Evolutionary conservation across 352 stramenopile species (phyloP), one percentile per base, ranked within the genome.

Genomic region (Pythium folliculosum): DNA sequence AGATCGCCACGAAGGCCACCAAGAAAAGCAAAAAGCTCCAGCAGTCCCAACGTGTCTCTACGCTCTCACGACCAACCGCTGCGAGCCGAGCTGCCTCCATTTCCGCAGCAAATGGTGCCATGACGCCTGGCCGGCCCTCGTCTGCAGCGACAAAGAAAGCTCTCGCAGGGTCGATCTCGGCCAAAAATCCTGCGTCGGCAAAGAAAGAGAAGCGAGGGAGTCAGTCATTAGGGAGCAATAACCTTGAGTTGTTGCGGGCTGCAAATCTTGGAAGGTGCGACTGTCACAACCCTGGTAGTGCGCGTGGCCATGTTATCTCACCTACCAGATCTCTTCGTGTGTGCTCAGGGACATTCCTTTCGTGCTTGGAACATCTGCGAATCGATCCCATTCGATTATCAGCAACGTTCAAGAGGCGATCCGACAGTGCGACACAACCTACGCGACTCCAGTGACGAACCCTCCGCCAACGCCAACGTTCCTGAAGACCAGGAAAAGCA

Each of bases 341-440:
- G 8, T n/a, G 17, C 2, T 35, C 22, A 90, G 82, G 54, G 75
- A 89, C 9, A 80, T 91, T 19, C 83, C 83, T 19, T 93, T 93
- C 57, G 69, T 93, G 23, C 70, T 90, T 0, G 82, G 83, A 1
- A 86, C 72, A 47, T 86, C 81, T 0, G 71, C 79, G 14, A 75
- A 78, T 57, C 72, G 67, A 61, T 91, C 85, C 30, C 89, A 91
- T 67, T 91, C 82, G 10, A 67, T 93, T 19, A 88, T 91, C 49
- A 81, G 81, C 27, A 91, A 83, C 60, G 74, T 87, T 23, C 85
- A 93, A 55, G 82, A 91, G 37, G 82, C 83, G n/a, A 71, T 91
- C 10, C 81, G 82, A 21, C 77, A 84, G 60, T 90, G 82, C 57
- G 85, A 90, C 60, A 78, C 77, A 12, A 86, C 77, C 35, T 89